Conservation (phyloP, 352 stramenopile genomes). For the Globisporangium camurandrum region DNA sequence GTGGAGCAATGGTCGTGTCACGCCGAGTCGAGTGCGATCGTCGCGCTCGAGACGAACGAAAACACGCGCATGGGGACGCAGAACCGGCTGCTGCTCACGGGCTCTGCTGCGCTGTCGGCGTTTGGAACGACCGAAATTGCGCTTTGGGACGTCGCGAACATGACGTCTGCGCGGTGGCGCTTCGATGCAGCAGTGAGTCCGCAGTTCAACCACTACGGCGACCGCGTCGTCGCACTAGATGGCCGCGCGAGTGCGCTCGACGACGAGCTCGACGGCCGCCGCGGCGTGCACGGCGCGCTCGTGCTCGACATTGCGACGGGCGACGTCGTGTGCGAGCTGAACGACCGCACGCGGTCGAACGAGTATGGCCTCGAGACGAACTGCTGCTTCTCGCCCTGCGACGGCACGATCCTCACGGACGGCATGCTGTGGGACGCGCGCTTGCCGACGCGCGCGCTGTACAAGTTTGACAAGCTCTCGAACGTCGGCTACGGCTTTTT, state of each 20-base stretch:
- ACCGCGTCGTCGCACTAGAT: slow-evolving; percentile 64
- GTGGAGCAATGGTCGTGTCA: slow-evolving; percentile 76
- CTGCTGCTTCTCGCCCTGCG: slow-evolving; percentile 65
- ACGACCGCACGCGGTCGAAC: slow-evolving; percentile 58
- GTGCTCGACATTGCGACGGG: slow-evolving; percentile 69
- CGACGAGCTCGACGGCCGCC: slow-evolving; percentile 20
- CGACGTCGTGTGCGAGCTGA: slow-evolving; percentile 47
- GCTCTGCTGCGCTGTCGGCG: slow-evolving; percentile 31
- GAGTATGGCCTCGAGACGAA: slow-evolving; percentile 74
- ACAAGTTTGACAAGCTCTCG: slow-evolving; percentile 88
- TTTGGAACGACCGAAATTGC: slow-evolving; percentile 56
- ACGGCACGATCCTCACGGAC: slow-evolving; percentile 69
- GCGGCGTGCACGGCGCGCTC: slow-evolving; percentile 37
- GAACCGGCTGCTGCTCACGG: slow-evolving; percentile 52
- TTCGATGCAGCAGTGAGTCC: slow-evolving; percentile 49
- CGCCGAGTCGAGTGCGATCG: slow-evolving; percentile 54
- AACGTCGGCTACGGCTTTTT: slow-evolving; percentile 80
- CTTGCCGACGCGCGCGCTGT: slow-evolving; percentile 57
- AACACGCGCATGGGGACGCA: slow-evolving; percentile 38
- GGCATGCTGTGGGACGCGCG: slow-evolving; percentile 79
- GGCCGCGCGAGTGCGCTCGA: slow-evolving; percentile 28
- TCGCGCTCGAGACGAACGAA: slow-evolving; percentile 67
- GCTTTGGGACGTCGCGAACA: slow-evolving; percentile 65
- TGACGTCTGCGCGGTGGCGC: slow-evolving; percentile 53
- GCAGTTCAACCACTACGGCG: slow-evolving; percentile 75